Evolutionary conservation across 2,329 filamentous ascomycete species (phyloP).

Genomic region (Aspergillus brunneoviolaceus): DNA sequence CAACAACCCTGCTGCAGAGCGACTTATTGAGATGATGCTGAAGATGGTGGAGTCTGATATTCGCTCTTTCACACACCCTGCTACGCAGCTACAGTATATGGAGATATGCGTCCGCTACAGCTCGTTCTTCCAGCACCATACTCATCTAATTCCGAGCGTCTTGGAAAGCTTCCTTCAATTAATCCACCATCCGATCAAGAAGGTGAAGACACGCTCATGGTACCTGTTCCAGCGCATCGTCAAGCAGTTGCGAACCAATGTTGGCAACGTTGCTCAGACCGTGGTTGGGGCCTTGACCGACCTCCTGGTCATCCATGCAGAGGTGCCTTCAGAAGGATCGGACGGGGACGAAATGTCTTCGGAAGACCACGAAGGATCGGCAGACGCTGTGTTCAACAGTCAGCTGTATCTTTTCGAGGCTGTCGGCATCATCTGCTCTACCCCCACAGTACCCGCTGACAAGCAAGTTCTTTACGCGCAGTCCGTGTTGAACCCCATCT

Average conservation of each 20-base stretch:
- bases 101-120: conserved; percentile 95
- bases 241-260: conserved; percentile 77
- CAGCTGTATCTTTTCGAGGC: conserved; percentile 95
- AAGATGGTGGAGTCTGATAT: conserved; percentile 96
- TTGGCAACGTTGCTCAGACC: conserved; percentile 86
- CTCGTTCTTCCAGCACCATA: conserved; percentile 84
- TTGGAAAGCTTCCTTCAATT: conserved; percentile 89
- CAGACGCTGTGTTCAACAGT: conserved; percentile 86
- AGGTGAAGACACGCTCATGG: conserved; percentile 89
- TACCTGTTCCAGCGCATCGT: conserved; percentile 93
- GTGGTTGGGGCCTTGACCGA: conserved; percentile 89
- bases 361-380: conserved; percentile 83
- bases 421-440: conserved; percentile 87
- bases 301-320: conserved; percentile 84
- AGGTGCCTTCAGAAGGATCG: conserved; percentile 72
- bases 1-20: conserved; percentile 73
- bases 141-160: conserved; percentile 76
- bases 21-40: conserved; percentile 86
- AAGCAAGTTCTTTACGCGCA: conserved; percentile 86
- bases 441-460: conserved; percentile 70
- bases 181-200: conserved; percentile 82
- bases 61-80: conserved; percentile 81
- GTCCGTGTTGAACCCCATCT: conserved; percentile 84
- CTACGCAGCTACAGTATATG: conserved; percentile 95
- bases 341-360: conserved; percentile 92